Conservation (phyloP, 495 filamentous ascomycete genomes). For the Parmelia sp. region DNA sequence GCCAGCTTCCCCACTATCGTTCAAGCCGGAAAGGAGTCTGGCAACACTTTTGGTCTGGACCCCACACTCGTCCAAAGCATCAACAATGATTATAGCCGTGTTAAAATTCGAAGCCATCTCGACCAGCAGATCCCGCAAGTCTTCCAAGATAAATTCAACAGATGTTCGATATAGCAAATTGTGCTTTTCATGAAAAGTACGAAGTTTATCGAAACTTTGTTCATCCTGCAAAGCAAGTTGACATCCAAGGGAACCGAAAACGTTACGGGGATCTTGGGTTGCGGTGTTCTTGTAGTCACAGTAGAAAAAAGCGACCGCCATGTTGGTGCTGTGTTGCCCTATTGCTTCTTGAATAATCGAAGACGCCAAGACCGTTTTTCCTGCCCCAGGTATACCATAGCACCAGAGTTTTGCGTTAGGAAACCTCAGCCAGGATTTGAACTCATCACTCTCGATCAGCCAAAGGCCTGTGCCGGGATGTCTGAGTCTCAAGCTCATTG, state of each 20-base stretch:
- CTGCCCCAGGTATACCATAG: slow-evolving; percentile 38
- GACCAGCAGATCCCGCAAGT: slow-evolving; percentile 21
- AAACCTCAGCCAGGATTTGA: slow-evolving; percentile 29
- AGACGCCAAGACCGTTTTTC: slow-evolving; percentile 37
- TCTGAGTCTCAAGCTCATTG: slow-evolving; percentile 30
- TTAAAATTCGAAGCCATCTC: slow-evolving; percentile 24
- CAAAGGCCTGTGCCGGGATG: slow-evolving; percentile 35
- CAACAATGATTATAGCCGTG: slow-evolving; percentile 24
- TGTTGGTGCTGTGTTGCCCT: background rate
- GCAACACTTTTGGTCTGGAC: background rate
- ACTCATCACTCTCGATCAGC: slow-evolving; percentile 29
- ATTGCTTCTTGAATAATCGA: slow-evolving; percentile 24
- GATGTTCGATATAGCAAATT: slow-evolving; percentile 9
- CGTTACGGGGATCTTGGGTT: slow-evolving; percentile 27
- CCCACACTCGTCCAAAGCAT: slow-evolving; percentile 34
- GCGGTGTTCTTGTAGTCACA: slow-evolving; percentile 35
- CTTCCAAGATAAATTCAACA: background rate
- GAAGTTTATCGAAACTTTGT: slow-evolving; percentile 27
- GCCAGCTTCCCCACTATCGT: background rate
- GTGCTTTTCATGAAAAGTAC: slow-evolving; percentile 26
- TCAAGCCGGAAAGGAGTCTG: slow-evolving; percentile 24
- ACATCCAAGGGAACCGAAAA: slow-evolving; percentile 32
- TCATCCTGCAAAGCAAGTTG: slow-evolving; percentile 35
- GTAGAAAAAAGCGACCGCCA: slow-evolving; percentile 37
- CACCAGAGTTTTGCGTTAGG: slow-evolving; percentile 32